Base-by-base conservation (phyloP, 139 green algal genomes). In the Auxenochlorella protothecoides region DNA sequence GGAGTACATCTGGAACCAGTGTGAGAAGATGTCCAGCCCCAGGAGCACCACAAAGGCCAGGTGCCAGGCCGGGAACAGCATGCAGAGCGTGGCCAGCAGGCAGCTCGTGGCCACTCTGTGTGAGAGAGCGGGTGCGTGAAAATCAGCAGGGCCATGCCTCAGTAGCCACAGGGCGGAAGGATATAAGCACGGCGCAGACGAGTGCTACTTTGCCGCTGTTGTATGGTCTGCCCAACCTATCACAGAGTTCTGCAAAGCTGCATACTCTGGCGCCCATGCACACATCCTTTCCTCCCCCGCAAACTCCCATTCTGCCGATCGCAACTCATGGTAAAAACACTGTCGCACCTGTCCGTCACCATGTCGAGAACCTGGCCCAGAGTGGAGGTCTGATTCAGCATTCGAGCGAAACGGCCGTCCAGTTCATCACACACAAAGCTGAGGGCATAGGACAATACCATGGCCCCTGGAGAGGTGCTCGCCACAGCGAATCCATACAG, bases 281-380 rank as follows among this genome's bases (percentile, higher is more conserved):
- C 27, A 44, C 27, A 1, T 44, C 27, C 27, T 44, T 44, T 44
- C 27, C 27, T 44, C 27, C 27, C 27, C 27, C 27, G 27, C 27
- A 44, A 44, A 44, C 27, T 44, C 27, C 27, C 27, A 44, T 44
- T 44, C 27, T 1, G 27, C 27, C 27, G 27, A 44, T 44, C 27
- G 27, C 27, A 44, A 44, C 27, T 44, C 27, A 44, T 44, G 27
- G 27, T 44, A 44, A 44, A 6, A 69, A n/a, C 2, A 56, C 14
- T 60, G 7, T 0, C 70, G 3, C 54, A 84, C 84, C 89, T 88
- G 84, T 98, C 93, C 3, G 93, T 98, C 3, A 98, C 94, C 93
- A 98, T 98, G 76, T 98, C 93, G 3, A 98, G 78, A 15, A 98
- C 91, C 0, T 85, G 85, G 2, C 93, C 93, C 6, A 98, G 79